A percentile compares a stretch with the other conserved stretches of the same genome.
These are phyloP conservation scores for Eucalyptus sp. DNA, from an alignment of 345 rosid genomes.

Conservation along the genomic window DNA sequence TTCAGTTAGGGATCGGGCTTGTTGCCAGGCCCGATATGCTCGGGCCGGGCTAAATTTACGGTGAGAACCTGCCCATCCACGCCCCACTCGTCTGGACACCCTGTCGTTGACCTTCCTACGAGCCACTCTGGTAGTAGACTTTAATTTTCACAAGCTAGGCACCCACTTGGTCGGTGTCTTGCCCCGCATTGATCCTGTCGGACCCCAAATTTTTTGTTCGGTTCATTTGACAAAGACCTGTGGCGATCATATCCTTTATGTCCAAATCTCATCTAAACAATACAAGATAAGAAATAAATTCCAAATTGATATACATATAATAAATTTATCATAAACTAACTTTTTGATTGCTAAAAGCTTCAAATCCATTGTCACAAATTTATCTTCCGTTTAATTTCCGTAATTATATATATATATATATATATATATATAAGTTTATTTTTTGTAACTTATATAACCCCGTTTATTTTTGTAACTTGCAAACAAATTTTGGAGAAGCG, in stretches of 20 bases:
- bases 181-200: rapidly evolving
- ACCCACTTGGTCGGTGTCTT: background rate
- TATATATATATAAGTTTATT: no score
- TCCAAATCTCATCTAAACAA: background rate
- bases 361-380: rapidly evolving
- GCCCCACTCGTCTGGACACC: background rate
- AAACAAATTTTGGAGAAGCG: rapidly evolving
- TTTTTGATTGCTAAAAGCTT: no score
- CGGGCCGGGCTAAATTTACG: background rate
- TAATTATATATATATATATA: no score
- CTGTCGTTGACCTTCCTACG: background rate
- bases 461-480: no score
- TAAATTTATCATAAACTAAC: no score
- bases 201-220: background rate
- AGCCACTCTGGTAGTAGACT: background rate
- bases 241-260: background rate
- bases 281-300: background rate
- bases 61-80: rapidly evolving
- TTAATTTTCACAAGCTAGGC: background rate
- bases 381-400: rapidly evolving
- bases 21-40: background rate
- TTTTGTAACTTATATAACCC: no score
- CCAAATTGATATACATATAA: rapidly evolving
- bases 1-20: background rate
- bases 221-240: background rate